Evolutionary conservation across 2,329 filamentous ascomycete species (phyloP), one percentile per base, ranked within the genome.

Genomic region (Phialophora expanda): DNA sequence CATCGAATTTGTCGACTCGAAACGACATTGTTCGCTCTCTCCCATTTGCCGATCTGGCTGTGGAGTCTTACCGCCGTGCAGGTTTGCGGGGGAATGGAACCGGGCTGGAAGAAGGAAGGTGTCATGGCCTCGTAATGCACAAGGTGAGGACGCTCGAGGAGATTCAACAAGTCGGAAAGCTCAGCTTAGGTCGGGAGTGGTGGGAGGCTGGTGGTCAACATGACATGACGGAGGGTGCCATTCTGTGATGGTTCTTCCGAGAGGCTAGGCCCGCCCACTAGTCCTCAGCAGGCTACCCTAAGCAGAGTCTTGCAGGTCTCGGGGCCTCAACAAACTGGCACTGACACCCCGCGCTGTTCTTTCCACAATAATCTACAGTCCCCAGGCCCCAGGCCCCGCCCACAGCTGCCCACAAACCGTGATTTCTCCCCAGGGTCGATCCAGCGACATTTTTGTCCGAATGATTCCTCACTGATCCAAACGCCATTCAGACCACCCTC

Each of bases 1-100:
- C 55, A 55, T 63, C 55, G 50, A 54, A 32, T 22, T 46, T 8
- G 30, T 66, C 64, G 64, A 66, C 51, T 58, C 53, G 57, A 46
- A 46, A 56, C 26, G 44, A 34, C 50, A 51, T 53, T 28, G 50
- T 56, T 55, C 28, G 32, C 22, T n/a, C 30, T 22, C 22, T 41
- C 28, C 48, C 48, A 38, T 53, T 44, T 53, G 60, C 56, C 61
- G 60, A 51, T 67, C 54, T 34, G n/a, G 26, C 34, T 20, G 28
- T 57, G 56, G 56, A 51, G 26, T 14, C 44, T 57, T 46, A 30
- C 9, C 22, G 38, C 22, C 17, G 34, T n/a, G 38, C 26, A 51
- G 53, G 59, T 65, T 56, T 66, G 64, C 64, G 64, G 64, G 64
- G 60, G 30, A 63, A 66, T 59, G 64, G 64, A 66, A 66, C 53